phyloP scores from a whole-genome alignment of 441 rosid species.

The Pelargonium myrrhifolium region DNA sequence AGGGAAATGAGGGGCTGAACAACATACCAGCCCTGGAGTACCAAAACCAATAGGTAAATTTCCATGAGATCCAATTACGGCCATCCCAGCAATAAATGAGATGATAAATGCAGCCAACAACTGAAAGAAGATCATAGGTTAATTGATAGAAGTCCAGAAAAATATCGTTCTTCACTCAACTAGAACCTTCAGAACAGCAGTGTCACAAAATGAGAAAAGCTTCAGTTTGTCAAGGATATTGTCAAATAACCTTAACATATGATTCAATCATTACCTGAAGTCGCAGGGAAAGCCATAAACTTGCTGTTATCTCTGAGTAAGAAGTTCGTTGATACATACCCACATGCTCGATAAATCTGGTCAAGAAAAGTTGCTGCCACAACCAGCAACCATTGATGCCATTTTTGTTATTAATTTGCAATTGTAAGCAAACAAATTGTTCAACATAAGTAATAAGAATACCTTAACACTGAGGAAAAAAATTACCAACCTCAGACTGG shows the following conservation, averaged over 20 bases:
- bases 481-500: constrained; percentile 54
- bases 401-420: neutral
- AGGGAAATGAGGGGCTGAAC: constrained; percentile 8
- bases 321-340: constrained; percentile 74
- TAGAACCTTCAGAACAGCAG: constrained; percentile 6
- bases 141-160: neutral
- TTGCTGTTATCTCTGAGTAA: constrained; percentile 67
- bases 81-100: constrained; percentile 69
- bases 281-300: constrained; percentile 95
- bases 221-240: neutral
- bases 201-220: constrained; percentile 2
- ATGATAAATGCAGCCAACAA: constrained; percentile 68
- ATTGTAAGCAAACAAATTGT: neutral
- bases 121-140: constrained; percentile 31
- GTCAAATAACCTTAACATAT: neutral
- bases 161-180: neutral
- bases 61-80: constrained; percentile 68
- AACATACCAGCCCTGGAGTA: constrained; percentile 84
- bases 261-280: constrained; percentile 58
- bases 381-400: constrained; percentile 14
- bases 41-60: constrained; percentile 70
- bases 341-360: constrained; percentile 55
- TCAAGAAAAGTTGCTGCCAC: constrained; percentile 56
- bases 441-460: no score
- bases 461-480: neutral